Evolutionary conservation across 257 asterid species (phyloP).

Genomic region (Petunia secreta): DNA sequence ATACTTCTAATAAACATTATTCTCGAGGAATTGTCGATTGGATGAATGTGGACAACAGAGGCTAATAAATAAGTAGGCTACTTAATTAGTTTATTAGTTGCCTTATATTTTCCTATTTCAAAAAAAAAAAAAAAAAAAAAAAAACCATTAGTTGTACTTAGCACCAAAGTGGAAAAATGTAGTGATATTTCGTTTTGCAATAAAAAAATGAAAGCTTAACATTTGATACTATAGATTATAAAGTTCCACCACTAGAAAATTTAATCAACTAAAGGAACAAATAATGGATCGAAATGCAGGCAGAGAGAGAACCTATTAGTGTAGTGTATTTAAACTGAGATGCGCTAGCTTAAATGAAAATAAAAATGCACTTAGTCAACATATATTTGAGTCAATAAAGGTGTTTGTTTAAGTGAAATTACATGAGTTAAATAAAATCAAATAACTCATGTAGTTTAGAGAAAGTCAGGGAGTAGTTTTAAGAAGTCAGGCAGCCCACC

Average conservation of each 20-base stretch:
- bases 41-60: conserved; percentile 23
- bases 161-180: background rate
- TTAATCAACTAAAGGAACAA: background rate
- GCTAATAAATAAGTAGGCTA: background rate
- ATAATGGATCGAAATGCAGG: no score
- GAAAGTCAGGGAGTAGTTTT: no score
- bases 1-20: no score
- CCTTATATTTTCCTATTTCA: background rate
- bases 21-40: conserved; percentile 12
- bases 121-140: background rate
- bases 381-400: no score
- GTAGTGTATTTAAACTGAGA: no score
- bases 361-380: no score
- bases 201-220: background rate
- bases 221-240: background rate
- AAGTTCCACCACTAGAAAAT: background rate
- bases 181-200: background rate
- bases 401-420: no score
- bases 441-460: no score
- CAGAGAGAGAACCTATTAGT: background rate
- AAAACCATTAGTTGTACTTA: background rate
- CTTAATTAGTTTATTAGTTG: background rate
- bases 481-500: no score
- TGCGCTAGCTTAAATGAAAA: no score
- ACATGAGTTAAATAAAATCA: no score